A percentile compares a stretch with the other conserved stretches of the same genome.
These are phyloP conservation scores for Gillenia trifoliata DNA, from an alignment of 306 rosid species.

Conservation along the genomic window DNA sequence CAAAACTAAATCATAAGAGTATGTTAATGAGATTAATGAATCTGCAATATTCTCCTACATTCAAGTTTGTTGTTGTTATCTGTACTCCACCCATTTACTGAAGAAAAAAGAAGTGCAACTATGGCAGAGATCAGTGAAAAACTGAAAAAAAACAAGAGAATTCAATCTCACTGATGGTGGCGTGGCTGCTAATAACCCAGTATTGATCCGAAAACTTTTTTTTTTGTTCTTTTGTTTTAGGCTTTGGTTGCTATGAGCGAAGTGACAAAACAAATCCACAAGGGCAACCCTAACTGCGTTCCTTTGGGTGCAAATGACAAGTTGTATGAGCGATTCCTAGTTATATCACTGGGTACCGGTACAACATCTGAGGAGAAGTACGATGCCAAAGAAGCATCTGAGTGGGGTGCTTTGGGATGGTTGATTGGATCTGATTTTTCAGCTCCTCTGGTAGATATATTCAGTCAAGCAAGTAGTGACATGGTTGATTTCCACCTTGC, in stretches of 20 bases:
- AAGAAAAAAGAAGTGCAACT: no score
- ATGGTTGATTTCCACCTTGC: slow-evolving; percentile 43
- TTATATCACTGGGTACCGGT: slow-evolving; percentile 41
- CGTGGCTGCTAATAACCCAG: not conserved
- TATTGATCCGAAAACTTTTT: not conserved
- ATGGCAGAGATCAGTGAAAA: not conserved
- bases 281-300: slow-evolving; percentile 16
- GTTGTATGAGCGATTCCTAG: slow-evolving; percentile 24
- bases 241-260: slow-evolving; percentile 30
- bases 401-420: slow-evolving; percentile 43
- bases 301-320: slow-evolving; percentile 24
- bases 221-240: not conserved
- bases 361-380: slow-evolving; percentile 17
- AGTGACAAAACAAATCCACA: slow-evolving; percentile 25
- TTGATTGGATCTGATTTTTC: slow-evolving; percentile 20
- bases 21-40: not conserved
- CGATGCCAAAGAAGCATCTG: slow-evolving; percentile 27
- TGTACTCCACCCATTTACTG: not conserved
- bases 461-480: slow-evolving; percentile 37
- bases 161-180: not conserved
- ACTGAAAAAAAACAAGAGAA: not conserved
- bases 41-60: not conserved
- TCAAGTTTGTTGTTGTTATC: not conserved
- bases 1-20: not conserved
- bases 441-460: slow-evolving; percentile 32